Percentiles rank a stretch among this genome's conserved stretches.
phyloP scores from a whole-genome alignment of 139 green algal species.

The Chlamydomonas schloesseri region DNA sequence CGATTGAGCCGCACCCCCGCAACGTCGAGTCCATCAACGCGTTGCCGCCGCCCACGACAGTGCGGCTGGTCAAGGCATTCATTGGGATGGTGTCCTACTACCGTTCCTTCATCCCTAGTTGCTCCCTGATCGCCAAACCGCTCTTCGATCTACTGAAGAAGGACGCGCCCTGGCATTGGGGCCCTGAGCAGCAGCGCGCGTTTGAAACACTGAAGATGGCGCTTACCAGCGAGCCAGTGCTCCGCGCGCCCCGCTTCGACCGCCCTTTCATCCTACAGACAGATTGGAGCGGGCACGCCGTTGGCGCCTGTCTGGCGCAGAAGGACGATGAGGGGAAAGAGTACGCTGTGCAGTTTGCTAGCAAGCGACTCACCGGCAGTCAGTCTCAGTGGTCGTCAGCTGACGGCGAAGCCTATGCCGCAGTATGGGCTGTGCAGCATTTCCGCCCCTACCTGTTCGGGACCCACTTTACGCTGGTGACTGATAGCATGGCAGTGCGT shows the following conservation, averaged over 20 bases:
- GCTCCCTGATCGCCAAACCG: neutral
- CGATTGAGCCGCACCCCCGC: neutral
- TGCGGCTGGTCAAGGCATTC: neutral
- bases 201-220: neutral
- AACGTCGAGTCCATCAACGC: neutral
- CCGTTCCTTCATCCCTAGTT: neutral
- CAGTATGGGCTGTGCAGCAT: constrained; percentile 23
- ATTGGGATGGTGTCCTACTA: neutral
- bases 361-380: neutral
- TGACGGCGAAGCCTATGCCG: constrained; percentile 44
- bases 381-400: constrained; percentile 27
- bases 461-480: constrained; percentile 35
- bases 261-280: neutral
- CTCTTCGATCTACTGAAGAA: neutral
- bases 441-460: constrained; percentile 49
- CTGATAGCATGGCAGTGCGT: constrained; percentile 40
- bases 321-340: neutral
- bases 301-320: neutral
- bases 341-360: neutral
- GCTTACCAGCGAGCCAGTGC: neutral
- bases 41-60: neutral
- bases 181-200: neutral
- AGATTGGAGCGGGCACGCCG: neutral
- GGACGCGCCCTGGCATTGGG: neutral
- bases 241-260: neutral